Conservation (phyloP, 371 early-diverging fungal genomes). For the Zychaea mexicana region DNA sequence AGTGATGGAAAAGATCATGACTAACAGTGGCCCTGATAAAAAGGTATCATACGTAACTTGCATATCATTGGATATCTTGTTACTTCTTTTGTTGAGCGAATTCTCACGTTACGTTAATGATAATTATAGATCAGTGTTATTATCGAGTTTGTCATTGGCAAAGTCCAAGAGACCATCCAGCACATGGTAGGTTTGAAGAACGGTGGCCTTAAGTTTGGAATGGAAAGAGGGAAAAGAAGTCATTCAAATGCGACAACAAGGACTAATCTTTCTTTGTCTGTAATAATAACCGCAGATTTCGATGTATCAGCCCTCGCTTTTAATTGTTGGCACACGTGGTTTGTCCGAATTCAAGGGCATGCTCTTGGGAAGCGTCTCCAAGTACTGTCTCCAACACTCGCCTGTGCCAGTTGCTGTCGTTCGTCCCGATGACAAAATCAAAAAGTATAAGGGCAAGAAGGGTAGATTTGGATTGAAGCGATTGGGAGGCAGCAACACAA, state of each 20-base stretch:
- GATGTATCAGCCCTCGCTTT: conserved; percentile 59
- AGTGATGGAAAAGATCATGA: conserved; percentile 54
- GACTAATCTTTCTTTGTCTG: background rate
- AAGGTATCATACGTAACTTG: too few relatives aligned
- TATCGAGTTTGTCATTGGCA: conserved; percentile 63
- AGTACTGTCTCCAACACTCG: conserved; percentile 61
- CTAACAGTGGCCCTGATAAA: conserved; percentile 24
- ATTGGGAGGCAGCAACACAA: conserved; percentile 25
- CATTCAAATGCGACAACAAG: too few relatives aligned
- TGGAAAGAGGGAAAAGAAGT: background rate
- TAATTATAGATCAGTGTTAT: conserved; percentile 50
- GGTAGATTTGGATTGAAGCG: conserved; percentile 41
- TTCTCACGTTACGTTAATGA: too few relatives aligned
- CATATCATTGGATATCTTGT: background rate
- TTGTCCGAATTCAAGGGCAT: conserved; percentile 60
- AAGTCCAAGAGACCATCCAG: conserved; percentile 64
- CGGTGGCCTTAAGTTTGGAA: too few relatives aligned
- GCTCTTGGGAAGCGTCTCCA: conserved; percentile 58
- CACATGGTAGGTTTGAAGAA: conserved; percentile 47
- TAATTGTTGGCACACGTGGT: conserved; percentile 63
- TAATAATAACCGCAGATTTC: conserved; percentile 37
- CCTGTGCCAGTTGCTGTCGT: conserved; percentile 63
- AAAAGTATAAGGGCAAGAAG: conserved; percentile 42
- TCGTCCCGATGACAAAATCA: conserved; percentile 53
- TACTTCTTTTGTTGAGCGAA: too few relatives aligned